A percentile compares a stretch with the other conserved stretches of the same genome.
Conservation (phyloP, 768 basidiomycete species). For the Crepidotus variabilis region DNA sequence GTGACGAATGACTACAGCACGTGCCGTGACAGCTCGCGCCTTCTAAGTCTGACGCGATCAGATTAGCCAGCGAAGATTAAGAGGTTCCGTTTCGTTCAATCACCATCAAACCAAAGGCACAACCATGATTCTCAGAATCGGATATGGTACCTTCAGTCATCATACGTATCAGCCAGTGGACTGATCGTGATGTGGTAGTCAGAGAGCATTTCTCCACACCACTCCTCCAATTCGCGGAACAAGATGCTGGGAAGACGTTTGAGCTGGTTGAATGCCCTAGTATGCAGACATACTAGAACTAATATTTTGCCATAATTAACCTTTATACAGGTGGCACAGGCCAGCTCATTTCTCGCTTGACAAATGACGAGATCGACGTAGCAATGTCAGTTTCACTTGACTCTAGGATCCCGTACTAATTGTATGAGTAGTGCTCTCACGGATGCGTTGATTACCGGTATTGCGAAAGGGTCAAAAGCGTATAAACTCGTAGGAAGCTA, state of each 20-base stretch:
- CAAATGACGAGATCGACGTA: constrained; percentile 75
- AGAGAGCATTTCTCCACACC: constrained; percentile 92
- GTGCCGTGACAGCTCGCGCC: constrained; percentile 7
- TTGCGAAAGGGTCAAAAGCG: constrained; percentile 81
- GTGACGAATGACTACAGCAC: no score
- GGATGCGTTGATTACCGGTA: constrained; percentile 86
- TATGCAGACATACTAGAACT: constrained; percentile 27
- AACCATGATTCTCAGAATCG: constrained; percentile 27
- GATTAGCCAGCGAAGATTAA: background rate
- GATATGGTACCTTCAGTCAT: constrained; percentile 28
- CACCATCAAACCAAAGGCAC: background rate
- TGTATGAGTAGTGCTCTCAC: constrained; percentile 62
- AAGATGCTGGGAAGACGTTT: constrained; percentile 70
- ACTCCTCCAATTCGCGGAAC: constrained; percentile 76
- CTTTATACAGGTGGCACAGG: constrained; percentile 69
- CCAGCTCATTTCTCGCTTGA: constrained; percentile 72
- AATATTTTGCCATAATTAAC: constrained; percentile 4
- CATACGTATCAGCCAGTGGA: background rate
- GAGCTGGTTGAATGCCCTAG: constrained; percentile 88
- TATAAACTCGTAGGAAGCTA: constrained; percentile 94
- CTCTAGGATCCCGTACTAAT: background rate
- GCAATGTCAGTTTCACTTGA: constrained; percentile 54
- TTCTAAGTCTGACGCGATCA: background rate
- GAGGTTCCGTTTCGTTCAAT: no score
- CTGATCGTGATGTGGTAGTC: constrained; percentile 34